Evolutionary conservation across 2,329 filamentous ascomycete species (phyloP).

Genomic region (Shiraia bambusicola): DNA sequence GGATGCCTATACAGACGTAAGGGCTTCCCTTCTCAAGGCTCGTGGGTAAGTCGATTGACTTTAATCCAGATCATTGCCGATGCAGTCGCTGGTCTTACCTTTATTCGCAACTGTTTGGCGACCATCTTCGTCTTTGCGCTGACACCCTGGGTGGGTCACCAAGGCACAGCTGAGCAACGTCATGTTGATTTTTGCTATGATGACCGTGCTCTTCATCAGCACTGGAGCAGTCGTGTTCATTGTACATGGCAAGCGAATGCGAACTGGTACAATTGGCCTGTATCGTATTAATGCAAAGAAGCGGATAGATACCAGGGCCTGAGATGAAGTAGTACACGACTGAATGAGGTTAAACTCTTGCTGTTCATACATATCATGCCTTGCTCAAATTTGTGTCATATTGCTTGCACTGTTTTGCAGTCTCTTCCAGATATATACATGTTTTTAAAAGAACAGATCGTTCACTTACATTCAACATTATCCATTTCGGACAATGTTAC

Average conservation of each 20-base stretch:
- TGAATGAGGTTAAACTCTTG: too few species aligned
- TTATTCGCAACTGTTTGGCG: constrained; percentile 49
- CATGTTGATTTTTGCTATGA: constrained; percentile 14
- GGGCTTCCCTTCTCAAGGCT: not conserved
- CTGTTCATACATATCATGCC: too few species aligned
- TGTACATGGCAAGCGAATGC: constrained; percentile 9
- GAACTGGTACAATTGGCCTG: not conserved
- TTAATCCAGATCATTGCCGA: constrained; percentile 46
- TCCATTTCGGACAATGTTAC: too few species aligned
- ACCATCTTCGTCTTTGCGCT: constrained; percentile 53
- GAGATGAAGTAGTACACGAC: not conserved
- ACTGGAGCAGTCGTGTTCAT: constrained; percentile 6
- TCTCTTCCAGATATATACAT: too few species aligned
- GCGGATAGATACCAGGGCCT: constrained; percentile 6
- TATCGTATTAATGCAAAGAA: constrained; percentile 3
- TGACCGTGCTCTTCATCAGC: constrained; percentile 3
- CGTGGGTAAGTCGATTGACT: not conserved
- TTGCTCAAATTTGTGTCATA: too few species aligned
- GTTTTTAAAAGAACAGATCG: too few species aligned
- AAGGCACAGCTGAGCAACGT: constrained; percentile 9
- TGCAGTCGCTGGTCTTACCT: constrained; percentile 48
- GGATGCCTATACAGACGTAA: constrained; percentile 31
- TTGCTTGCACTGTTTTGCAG: too few species aligned
- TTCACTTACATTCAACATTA: too few species aligned
- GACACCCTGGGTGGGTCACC: constrained; percentile 45